These are phyloP conservation scores for Geoglossum glabrum DNA, from an alignment of 495 filamentous ascomycete genomes.

Conservation along the genomic window DNA sequence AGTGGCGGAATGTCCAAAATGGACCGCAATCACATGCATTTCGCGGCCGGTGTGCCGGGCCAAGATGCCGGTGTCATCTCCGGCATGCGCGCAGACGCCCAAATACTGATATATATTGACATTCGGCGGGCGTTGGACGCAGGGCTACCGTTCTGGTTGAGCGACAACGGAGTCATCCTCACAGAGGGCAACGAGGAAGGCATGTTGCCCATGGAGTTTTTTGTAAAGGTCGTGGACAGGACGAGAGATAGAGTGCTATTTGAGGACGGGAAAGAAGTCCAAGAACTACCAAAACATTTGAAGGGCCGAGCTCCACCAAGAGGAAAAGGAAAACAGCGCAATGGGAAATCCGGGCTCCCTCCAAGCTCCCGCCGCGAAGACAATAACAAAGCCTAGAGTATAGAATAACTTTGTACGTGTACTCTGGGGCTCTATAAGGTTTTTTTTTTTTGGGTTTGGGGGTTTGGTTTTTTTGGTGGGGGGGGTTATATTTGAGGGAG, in stretches of 20 bases:
- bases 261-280: constrained; percentile 1
- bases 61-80: constrained; percentile 36
- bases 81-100: constrained; percentile 65
- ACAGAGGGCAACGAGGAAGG: constrained; percentile 4
- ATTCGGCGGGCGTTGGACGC: constrained; percentile 41
- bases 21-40: constrained; percentile 73
- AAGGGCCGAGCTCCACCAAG: neutral
- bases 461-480: too few species aligned
- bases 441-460: too few species aligned
- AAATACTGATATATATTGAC: constrained; percentile 66
- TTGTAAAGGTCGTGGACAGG: constrained; percentile 11
- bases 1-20: constrained; percentile 62
- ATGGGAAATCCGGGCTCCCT: too few species aligned
- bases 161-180: constrained; percentile 49
- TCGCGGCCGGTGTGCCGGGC: constrained; percentile 24
- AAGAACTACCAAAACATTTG: neutral
- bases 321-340: neutral
- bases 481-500: too few species aligned
- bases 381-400: too few species aligned
- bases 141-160: constrained; percentile 61
- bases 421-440: too few species aligned
- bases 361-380: too few species aligned
- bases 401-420: too few species aligned
- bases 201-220: constrained; percentile 17
- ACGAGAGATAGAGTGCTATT: constrained; percentile 3